A percentile compares a stretch with the other conserved stretches of the same genome.
Evolutionary conservation across 345 rosid species (phyloP).

Genomic region (Brassica incana): DNA sequence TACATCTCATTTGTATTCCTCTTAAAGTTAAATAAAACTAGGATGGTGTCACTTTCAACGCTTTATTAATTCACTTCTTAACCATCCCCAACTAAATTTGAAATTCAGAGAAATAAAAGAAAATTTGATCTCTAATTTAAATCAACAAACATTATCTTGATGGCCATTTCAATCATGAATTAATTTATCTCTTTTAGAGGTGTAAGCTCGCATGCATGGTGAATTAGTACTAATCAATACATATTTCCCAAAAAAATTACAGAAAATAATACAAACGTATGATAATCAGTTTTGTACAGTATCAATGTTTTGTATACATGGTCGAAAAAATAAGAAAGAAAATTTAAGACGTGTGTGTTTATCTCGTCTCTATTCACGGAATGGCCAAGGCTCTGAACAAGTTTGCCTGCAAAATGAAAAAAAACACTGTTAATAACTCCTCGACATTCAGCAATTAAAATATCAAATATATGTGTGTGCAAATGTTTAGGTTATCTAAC

Average conservation of each 20-base stretch:
- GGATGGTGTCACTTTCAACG: background rate
- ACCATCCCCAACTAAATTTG: slow-evolving; percentile 39
- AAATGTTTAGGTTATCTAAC: slow-evolving; percentile 28
- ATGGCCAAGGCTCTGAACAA: slow-evolving; percentile 54
- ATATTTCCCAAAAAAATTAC: background rate
- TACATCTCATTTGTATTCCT: background rate
- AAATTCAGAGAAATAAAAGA: background rate
- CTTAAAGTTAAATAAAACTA: background rate
- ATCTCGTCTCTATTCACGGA: slow-evolving; percentile 30
- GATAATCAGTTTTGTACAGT: slow-evolving; percentile 19
- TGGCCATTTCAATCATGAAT: background rate
- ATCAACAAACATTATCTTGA: background rate
- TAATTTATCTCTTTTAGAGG: background rate
- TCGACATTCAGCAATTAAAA: background rate
- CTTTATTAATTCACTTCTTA: slow-evolving; percentile 34
- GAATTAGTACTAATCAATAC: background rate
- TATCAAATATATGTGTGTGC: background rate
- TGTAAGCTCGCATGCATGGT: background rate
- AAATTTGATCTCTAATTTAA: background rate
- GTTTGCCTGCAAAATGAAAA: slow-evolving; percentile 50
- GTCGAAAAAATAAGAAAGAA: background rate
- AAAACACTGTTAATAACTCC: slow-evolving; percentile 1
- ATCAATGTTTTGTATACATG: slow-evolving; percentile 21
- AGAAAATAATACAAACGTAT: slow-evolving; percentile 12
- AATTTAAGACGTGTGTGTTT: slow-evolving; percentile 8